Percentiles rank a stretch among this genome's conserved stretches.
Evolutionary conservation across 305 asterid genomes (phyloP).

Genomic region (Ilex paraguariensis): DNA sequence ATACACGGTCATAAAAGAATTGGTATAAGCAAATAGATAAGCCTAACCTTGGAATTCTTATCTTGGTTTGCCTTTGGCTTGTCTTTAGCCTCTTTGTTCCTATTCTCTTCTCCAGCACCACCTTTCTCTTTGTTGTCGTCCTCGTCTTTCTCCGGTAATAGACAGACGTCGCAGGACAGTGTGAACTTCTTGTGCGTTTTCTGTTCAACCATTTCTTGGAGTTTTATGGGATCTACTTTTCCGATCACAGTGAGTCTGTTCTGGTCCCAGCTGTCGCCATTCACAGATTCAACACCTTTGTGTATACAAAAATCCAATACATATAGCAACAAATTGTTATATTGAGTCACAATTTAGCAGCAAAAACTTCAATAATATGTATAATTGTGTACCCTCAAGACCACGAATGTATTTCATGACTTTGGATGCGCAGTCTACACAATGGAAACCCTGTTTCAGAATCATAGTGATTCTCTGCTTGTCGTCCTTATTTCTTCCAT

Average conservation of each 20-base stretch:
- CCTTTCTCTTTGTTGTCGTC: slow-evolving; percentile 15
- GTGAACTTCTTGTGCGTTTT: slow-evolving; percentile 61
- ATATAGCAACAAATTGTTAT: no score
- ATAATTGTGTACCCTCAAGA: slow-evolving; percentile 33
- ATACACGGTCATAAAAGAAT: no score
- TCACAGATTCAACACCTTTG: slow-evolving; percentile 58
- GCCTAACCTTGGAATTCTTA: slow-evolving; percentile 5
- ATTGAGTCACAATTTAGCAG: background rate
- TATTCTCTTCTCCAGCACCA: slow-evolving; percentile 24
- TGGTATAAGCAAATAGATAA: no score
- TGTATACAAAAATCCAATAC: background rate
- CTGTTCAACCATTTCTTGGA: slow-evolving; percentile 55
- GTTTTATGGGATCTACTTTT: slow-evolving; percentile 65
- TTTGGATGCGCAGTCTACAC: slow-evolving; percentile 69
- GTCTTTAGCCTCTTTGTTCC: slow-evolving; percentile 22
- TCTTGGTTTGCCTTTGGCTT: slow-evolving; percentile 7
- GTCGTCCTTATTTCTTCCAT: slow-evolving; percentile 16
- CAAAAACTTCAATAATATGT: background rate
- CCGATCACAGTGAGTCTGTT: slow-evolving; percentile 64
- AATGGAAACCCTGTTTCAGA: slow-evolving; percentile 64
- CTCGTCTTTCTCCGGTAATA: slow-evolving; percentile 33
- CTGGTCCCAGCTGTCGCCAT: slow-evolving; percentile 31
- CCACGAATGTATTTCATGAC: slow-evolving; percentile 47
- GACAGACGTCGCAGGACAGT: slow-evolving; percentile 34
- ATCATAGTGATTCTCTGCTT: slow-evolving; percentile 32